phyloP scores from a whole-genome alignment of 2,329 filamentous ascomycete species.

The Cladosporium velox region DNA sequence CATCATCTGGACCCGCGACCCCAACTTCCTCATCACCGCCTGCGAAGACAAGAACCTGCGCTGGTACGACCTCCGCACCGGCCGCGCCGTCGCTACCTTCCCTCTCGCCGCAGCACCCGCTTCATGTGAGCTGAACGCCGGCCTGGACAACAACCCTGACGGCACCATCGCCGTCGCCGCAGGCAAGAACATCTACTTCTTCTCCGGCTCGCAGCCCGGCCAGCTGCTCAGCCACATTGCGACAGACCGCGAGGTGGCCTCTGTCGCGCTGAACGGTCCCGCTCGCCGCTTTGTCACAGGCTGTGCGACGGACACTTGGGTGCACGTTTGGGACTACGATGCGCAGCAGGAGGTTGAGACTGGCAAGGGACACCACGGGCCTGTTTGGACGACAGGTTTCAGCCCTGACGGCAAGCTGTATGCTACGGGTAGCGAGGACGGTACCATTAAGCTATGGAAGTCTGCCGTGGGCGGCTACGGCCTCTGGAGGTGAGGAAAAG shows the following conservation, averaged over 20 bases:
- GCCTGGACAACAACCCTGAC: constrained; percentile 60
- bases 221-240: constrained; percentile 74
- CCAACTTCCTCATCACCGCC: constrained; percentile 86
- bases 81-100: constrained; percentile 73
- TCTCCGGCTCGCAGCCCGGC: constrained; percentile 72
- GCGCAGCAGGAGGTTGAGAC: constrained; percentile 82
- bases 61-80: constrained; percentile 87
- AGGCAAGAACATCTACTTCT: constrained; percentile 93
- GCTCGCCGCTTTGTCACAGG: constrained; percentile 85
- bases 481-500: constrained; percentile 57
- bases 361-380: constrained; percentile 95
- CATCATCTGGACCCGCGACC: constrained; percentile 82
- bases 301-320: constrained; percentile 91
- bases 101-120: constrained; percentile 82
- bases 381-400: constrained; percentile 94
- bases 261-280: constrained; percentile 81
- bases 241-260: constrained; percentile 83
- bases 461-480: constrained; percentile 66
- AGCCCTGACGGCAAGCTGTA: constrained; percentile 95
- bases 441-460: constrained; percentile 91
- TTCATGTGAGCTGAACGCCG: constrained; percentile 82
- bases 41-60: constrained; percentile 87
- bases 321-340: constrained; percentile 89
- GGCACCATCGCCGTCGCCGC: constrained; percentile 85
- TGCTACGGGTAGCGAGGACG: constrained; percentile 93